Conservation (phyloP, 345 rosid genomes). For the Melastoma malabathricum region DNA sequence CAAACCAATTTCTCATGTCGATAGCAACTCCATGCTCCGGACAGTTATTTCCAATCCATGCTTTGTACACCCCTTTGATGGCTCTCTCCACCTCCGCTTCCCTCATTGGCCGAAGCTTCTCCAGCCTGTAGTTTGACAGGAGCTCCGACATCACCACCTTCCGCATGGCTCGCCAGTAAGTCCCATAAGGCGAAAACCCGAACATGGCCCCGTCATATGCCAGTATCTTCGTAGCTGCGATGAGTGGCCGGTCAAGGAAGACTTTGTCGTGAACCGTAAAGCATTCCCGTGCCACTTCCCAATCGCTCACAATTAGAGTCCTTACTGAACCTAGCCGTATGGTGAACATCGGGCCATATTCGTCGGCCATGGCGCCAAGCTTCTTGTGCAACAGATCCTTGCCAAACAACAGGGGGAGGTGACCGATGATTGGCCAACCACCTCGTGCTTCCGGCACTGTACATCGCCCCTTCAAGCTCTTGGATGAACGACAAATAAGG, state of each 20-base stretch:
- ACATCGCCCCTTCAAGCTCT: no score
- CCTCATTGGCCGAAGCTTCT: conserved; percentile 13
- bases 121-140: conserved; percentile 20
- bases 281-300: conserved; percentile 27
- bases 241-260: conserved; percentile 13
- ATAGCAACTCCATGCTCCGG: conserved; percentile 6
- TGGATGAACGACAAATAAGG: no score
- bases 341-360: conserved; percentile 19
- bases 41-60: conserved; percentile 3
- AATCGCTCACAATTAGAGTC: conserved; percentile 13
- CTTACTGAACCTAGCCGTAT: conserved; percentile 16
- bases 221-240: conserved; percentile 16
- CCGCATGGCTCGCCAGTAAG: conserved; percentile 28
- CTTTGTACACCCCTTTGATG: conserved; percentile 8
- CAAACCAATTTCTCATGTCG: conserved; percentile 29
- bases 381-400: conserved; percentile 11
- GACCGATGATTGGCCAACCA: conserved; percentile 33
- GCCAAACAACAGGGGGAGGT: conserved; percentile 19
- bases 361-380: conserved; percentile 20
- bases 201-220: conserved; percentile 26
- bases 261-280: conserved; percentile 16
- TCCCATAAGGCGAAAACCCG: conserved; percentile 27
- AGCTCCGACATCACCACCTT: conserved; percentile 17
- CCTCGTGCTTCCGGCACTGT: conserved; percentile 19
- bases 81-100: conserved; percentile 15